A percentile compares a stretch with the other conserved stretches of the same genome.
Conservation (phyloP, 768 basidiomycete species). For the Pulveroboletus sp. region DNA sequence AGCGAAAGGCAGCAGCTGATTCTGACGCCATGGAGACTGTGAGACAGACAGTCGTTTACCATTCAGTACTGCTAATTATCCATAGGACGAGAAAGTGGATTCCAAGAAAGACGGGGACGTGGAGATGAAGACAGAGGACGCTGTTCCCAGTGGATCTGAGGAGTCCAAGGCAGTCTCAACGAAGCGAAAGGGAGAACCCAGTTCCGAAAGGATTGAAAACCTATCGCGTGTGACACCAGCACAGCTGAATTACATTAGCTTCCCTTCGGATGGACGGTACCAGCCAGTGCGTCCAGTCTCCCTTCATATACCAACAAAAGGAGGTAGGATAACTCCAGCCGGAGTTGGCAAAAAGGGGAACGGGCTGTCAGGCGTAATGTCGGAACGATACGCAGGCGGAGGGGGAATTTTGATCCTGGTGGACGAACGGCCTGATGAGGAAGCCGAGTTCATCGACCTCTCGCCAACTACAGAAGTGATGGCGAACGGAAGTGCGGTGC, state of each 20-base stretch:
- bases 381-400: constrained; percentile 70
- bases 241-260: constrained; percentile 80
- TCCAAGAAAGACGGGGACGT: constrained; percentile 59
- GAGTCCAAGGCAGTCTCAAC: constrained; percentile 48
- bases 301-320: constrained; percentile 34
- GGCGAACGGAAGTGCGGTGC: constrained; percentile 30
- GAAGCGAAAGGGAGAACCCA: constrained; percentile 69
- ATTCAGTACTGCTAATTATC: constrained; percentile 12
- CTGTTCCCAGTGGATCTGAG: constrained; percentile 52
- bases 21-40: constrained; percentile 82
- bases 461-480: constrained; percentile 36
- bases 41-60: constrained; percentile 26
- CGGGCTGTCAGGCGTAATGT: constrained; percentile 33
- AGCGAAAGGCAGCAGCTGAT: constrained; percentile 83
- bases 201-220: constrained; percentile 74
- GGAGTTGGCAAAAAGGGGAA: constrained; percentile 30
- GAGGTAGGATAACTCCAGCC: constrained; percentile 28
- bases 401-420: constrained; percentile 84
- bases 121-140: constrained; percentile 75
- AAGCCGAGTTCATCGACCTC: constrained; percentile 69
- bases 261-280: constrained; percentile 76
- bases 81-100: constrained; percentile 54
- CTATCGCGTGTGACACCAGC: constrained; percentile 90
- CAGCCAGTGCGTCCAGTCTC: constrained; percentile 85
- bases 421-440: constrained; percentile 68